A percentile compares a stretch with the other conserved stretches of the same genome.
phyloP scores from a whole-genome alignment of 495 filamentous ascomycete genomes.

The Cudoniella acicularis region DNA sequence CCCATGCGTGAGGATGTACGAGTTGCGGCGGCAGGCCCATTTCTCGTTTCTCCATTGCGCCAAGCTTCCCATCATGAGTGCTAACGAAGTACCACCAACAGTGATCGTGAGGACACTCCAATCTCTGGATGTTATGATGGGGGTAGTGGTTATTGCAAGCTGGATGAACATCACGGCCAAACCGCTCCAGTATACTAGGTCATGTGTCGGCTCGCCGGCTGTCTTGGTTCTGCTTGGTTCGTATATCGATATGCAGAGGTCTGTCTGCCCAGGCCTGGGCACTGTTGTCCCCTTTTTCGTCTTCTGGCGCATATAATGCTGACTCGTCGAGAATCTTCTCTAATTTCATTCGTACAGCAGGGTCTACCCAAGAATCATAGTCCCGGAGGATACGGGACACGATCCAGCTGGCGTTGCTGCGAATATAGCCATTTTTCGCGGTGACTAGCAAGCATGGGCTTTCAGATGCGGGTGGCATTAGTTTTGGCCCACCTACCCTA shows the following conservation, averaged over 20 bases:
- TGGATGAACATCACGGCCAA: slow-evolving; percentile 38
- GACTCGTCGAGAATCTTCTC: background rate
- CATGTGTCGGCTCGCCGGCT: slow-evolving; percentile 16
- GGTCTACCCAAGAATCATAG: slow-evolving; percentile 37
- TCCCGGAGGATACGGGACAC: slow-evolving; percentile 48
- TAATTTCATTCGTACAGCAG: background rate
- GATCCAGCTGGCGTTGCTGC: slow-evolving; percentile 45
- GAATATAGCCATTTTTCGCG: slow-evolving; percentile 34
- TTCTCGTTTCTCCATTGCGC: slow-evolving; percentile 49
- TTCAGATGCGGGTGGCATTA: slow-evolving; percentile 38
- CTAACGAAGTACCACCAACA: slow-evolving; percentile 34
- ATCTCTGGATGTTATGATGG: slow-evolving; percentile 34
- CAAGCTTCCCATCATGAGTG: slow-evolving; percentile 31
- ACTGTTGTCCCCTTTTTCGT: background rate
- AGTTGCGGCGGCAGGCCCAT: slow-evolving; percentile 36
- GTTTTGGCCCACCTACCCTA: slow-evolving; percentile 40
- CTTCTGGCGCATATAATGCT: background rate
- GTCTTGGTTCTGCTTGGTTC: background rate
- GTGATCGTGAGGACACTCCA: slow-evolving; percentile 46
- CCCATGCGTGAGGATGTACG: slow-evolving; percentile 36
- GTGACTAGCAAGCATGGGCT: slow-evolving; percentile 40
- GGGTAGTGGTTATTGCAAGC: slow-evolving; percentile 41
- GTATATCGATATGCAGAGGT: background rate
- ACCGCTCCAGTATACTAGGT: slow-evolving; percentile 36
- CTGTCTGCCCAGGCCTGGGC: background rate